phyloP scores from a whole-genome alignment of 1,139 yeast genomes.

The Lipomyces yarrowii region DNA sequence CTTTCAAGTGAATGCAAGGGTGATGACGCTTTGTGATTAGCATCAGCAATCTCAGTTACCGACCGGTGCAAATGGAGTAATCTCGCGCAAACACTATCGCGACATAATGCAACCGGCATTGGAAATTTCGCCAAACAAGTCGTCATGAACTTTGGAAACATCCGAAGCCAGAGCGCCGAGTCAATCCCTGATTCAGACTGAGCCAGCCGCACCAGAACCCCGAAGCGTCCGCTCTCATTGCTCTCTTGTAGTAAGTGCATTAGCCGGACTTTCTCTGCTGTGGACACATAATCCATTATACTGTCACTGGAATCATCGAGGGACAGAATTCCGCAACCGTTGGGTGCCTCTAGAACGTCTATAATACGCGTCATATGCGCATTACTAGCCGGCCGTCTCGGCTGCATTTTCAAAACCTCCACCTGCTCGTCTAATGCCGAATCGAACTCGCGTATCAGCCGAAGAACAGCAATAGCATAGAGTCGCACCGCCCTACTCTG shows the following conservation, averaged over 20 bases:
- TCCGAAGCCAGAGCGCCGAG: slow-evolving; percentile 90
- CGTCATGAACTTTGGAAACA: slow-evolving; percentile 74
- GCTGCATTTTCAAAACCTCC: slow-evolving; percentile 34
- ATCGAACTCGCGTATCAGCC: slow-evolving; percentile 82
- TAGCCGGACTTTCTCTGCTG: slow-evolving; percentile 77
- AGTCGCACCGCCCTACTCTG: slow-evolving; percentile 78
- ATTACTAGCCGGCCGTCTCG: slow-evolving; percentile 7
- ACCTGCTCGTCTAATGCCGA: slow-evolving; percentile 66
- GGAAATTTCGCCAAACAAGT: slow-evolving; percentile 83
- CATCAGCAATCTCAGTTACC: slow-evolving; percentile 64
- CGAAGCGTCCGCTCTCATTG: slow-evolving; percentile 44
- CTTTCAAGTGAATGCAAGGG: slow-evolving; percentile 27
- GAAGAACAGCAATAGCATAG: slow-evolving; percentile 71
- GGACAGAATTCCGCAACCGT: slow-evolving; percentile 60
- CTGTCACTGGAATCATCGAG: slow-evolving; percentile 47
- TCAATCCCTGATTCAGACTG: slow-evolving; percentile 95
- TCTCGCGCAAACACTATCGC: slow-evolving; percentile 89
- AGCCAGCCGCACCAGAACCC: slow-evolving; percentile 70
- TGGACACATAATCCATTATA: slow-evolving; percentile 17
- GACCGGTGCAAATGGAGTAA: slow-evolving; percentile 88
- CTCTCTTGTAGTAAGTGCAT: slow-evolving; percentile 61
- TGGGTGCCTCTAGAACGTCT: slow-evolving; percentile 63
- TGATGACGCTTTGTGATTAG: slow-evolving; percentile 33
- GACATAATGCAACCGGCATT: slow-evolving; percentile 88
- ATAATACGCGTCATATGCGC: slow-evolving; percentile 60